Evolutionary conservation across 345 rosid species (phyloP), one percentile per base, ranked within the genome.

Genomic region (Eutrema yunnanense): DNA sequence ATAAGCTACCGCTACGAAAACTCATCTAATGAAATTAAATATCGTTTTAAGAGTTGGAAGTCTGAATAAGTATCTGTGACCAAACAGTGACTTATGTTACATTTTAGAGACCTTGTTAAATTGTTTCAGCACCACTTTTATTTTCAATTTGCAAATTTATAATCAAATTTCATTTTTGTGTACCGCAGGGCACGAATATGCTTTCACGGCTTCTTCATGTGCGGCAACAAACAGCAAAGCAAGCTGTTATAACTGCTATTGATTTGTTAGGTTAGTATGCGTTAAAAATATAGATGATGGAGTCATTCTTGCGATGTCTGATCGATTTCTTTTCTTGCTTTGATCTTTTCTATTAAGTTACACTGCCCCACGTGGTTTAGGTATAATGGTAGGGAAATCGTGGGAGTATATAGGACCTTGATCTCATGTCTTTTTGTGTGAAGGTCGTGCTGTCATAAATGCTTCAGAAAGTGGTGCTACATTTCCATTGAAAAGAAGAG

Each of bases 161-260:
- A 14, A 29, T 52, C 65, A 41, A 9, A 57, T 75, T 53, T 72
- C 40, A 22, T 70, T 70, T 76, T 38, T 49, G 72, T 78, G 42
- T 74, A 51, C 67, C 65, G 78, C 91, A 94, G 98, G 98, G 98
- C 47, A 94, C 98, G 33, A 94, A 94, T 81, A 91, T 94, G 98
- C 96, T 91, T 79, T 91, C 98, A 51, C 80, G 92, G 71, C 98
- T 93, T 84, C 97, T 93, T 84, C 94, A 93, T 80, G 98, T 93
- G 67, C 86, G 90, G 42, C 86, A 87, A 59, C 96, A 87, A 66
- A 86, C 94, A 63, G 96, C 98, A 77, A 94, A 91, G 81, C 96
- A 91, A 81, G 98, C 98, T 63, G 97, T 94, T 66, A 94, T 94
- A 64, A 90, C 96, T 71, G 98, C 98, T 70, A 94, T 94, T 71